A percentile compares a stretch with the other conserved stretches of the same genome.
phyloP scores from a whole-genome alignment of 1,284 basidiomycete genomes.

The Salmacisia buchloeana region DNA sequence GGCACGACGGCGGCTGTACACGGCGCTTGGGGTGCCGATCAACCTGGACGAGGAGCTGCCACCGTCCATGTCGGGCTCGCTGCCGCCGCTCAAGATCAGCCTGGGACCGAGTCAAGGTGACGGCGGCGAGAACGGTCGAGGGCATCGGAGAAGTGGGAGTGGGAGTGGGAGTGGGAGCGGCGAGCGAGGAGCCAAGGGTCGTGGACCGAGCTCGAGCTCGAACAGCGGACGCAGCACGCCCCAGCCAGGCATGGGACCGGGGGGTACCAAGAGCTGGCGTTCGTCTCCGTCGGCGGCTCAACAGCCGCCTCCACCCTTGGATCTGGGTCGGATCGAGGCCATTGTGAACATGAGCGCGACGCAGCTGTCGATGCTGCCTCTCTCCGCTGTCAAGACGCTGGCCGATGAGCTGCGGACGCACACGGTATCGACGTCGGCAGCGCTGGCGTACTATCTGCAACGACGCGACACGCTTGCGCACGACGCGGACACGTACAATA shows the following conservation, averaged over 20 bases:
- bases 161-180: too few species aligned
- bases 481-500: conserved; percentile 9
- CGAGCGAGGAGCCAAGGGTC: too few species aligned
- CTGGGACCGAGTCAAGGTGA: neutral
- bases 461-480: neutral
- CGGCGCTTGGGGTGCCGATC: neutral
- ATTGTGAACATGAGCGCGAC: neutral
- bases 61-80: neutral
- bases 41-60: conserved; percentile 2
- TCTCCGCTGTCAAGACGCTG: neutral
- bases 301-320: neutral
- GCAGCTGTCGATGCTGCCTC: neutral
- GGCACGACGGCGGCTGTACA: neutral
- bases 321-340: neutral
- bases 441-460: conserved; percentile 2
- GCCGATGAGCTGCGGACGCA: neutral
- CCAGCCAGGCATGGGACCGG: conserved; percentile 1
- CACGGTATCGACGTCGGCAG: neutral
- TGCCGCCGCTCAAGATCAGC: conserved; percentile 6
- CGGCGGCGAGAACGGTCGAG: neutral
- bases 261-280: neutral
- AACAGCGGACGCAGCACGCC: neutral
- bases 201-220: neutral
- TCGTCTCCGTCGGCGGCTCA: neutral
- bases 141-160: neutral